Conservation (phyloP, 495 filamentous ascomycete genomes). For the Podospora pseudocomata region DNA sequence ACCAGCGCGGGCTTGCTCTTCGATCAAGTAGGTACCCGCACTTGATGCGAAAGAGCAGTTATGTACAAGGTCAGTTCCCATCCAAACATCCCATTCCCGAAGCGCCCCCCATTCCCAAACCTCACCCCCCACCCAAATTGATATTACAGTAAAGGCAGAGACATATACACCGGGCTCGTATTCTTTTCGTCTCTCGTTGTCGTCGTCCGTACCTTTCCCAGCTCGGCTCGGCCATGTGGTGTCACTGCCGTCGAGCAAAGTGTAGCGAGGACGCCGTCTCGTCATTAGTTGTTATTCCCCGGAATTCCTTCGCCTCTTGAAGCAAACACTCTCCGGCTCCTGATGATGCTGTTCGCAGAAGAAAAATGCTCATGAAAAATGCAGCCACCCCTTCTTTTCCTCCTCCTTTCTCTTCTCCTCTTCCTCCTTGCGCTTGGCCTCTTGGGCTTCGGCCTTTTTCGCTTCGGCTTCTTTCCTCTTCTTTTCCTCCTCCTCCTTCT, state of each 20-base stretch:
- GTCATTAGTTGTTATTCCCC: constrained; percentile 21
- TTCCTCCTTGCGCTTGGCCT: constrained; percentile 17
- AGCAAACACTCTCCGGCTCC: constrained; percentile 13
- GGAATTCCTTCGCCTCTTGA: not conserved
- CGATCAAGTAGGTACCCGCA: constrained; percentile 3
- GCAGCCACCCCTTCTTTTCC: constrained; percentile 18
- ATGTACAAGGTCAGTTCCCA: constrained; percentile 17
- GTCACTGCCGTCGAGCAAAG: not conserved
- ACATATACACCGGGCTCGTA: not conserved
- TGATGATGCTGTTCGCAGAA: constrained; percentile 18
- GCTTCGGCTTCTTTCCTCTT: constrained; percentile 20
- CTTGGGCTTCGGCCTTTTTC: constrained; percentile 19
- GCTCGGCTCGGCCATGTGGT: constrained; percentile 1
- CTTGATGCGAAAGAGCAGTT: constrained; percentile 12
- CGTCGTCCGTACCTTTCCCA: not conserved
- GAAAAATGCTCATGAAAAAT: constrained; percentile 15
- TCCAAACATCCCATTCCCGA: constrained; percentile 14
- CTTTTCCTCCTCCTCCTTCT: constrained; percentile 22
- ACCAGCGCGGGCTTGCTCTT: constrained; percentile 3
- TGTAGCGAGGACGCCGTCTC: constrained; percentile 16
- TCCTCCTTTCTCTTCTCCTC: constrained; percentile 15
- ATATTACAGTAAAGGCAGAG: constrained; percentile 5
- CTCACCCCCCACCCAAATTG: not conserved
- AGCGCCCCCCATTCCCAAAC: constrained; percentile 2
- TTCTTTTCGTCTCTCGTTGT: constrained; percentile 5